These are phyloP conservation scores for Ceratocystis huliohia DNA, from an alignment of 2,329 filamentous ascomycete genomes.

Conservation along the genomic window DNA sequence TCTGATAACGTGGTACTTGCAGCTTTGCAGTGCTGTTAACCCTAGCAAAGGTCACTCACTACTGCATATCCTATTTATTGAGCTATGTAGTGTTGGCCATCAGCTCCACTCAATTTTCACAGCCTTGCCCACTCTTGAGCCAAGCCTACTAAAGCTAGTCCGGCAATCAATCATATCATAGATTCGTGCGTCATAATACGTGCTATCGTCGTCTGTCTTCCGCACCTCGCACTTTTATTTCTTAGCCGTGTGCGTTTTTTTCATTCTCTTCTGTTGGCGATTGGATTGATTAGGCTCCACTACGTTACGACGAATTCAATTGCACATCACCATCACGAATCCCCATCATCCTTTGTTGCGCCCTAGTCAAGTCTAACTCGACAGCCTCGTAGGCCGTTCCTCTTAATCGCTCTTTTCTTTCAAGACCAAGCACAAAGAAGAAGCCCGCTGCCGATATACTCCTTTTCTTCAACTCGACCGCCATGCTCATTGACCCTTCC, in stretches of 20 bases:
- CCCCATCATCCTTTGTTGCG: not conserved
- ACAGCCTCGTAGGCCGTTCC: conserved; percentile 14
- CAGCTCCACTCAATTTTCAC: conserved; percentile 7
- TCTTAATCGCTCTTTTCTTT: not conserved
- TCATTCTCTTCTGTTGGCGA: not conserved
- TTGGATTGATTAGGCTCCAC: not conserved
- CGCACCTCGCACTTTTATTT: not conserved
- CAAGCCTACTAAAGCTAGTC: not conserved
- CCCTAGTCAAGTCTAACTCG: conserved; percentile 3
- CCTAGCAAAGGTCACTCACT: conserved; percentile 2
- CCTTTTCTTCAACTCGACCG: not conserved
- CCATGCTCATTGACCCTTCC: conserved; percentile 83
- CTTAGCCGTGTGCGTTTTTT: not conserved
- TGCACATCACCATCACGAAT: not conserved
- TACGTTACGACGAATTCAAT: not conserved
- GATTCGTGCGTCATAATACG: conserved; percentile 7
- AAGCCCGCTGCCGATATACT: not conserved
- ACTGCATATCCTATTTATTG: not conserved
- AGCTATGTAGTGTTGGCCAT: not conserved
- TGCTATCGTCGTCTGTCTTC: not conserved
- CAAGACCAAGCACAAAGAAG: not conserved
- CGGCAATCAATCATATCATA: conserved; percentile 10
- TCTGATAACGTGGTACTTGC: not conserved
- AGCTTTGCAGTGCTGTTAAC: not conserved
- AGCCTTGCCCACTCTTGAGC: not conserved